phyloP scores from a whole-genome alignment of 306 rosid species.

The Prunus salicina region DNA sequence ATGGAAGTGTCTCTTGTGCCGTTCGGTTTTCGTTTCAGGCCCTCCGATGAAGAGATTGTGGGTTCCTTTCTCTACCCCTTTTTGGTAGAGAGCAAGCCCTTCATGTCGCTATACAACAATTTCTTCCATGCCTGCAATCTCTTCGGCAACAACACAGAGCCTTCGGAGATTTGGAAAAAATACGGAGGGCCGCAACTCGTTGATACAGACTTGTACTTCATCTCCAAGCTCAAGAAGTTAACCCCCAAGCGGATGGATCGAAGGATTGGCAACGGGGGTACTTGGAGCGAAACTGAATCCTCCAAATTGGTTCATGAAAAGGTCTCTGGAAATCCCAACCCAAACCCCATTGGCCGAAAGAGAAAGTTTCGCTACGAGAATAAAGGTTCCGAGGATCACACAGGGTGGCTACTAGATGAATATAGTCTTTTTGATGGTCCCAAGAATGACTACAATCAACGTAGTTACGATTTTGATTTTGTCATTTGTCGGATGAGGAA shows the following conservation, averaged over 20 bases:
- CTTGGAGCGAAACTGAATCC: not conserved
- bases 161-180: not conserved
- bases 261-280: not conserved
- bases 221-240: not conserved
- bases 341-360: not conserved
- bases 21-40: too few relatives aligned
- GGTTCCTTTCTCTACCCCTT: not conserved
- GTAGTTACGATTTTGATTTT: not conserved
- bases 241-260: not conserved
- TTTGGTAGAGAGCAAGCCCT: too few relatives aligned
- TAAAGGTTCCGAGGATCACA: not conserved
- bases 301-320: not conserved
- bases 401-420: not conserved
- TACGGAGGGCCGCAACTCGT: not conserved
- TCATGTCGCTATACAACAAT: not conserved
- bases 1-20: too few relatives aligned
- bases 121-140: not conserved
- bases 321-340: not conserved
- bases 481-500: not conserved
- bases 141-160: not conserved
- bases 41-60: too few relatives aligned
- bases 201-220: not conserved
- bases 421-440: not conserved
- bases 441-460: not conserved
- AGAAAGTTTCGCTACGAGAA: not conserved